Evolutionary conservation across 2,329 filamentous ascomycete species (phyloP).

Genomic region (Lojkania enalia): DNA sequence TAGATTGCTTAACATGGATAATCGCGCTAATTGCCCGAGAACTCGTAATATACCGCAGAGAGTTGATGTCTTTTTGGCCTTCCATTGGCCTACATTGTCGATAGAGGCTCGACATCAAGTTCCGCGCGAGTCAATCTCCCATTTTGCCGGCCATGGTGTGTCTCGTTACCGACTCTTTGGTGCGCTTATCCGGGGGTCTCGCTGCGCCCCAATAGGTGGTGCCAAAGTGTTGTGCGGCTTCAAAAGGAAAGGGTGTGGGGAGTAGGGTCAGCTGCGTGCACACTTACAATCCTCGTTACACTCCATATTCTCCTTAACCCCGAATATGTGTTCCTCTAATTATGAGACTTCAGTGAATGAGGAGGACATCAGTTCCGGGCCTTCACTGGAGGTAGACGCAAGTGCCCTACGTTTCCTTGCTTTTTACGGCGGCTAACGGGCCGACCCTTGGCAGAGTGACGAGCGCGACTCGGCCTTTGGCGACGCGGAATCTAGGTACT

Average conservation of each 20-base stretch:
- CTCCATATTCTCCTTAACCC: neutral
- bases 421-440: constrained; percentile 13
- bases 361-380: constrained; percentile 16
- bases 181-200: neutral
- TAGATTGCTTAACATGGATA: constrained; percentile 2
- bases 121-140: neutral
- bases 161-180: neutral
- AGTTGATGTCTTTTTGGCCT: too few species aligned
- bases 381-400: constrained; percentile 34
- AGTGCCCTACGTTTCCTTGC: constrained; percentile 6
- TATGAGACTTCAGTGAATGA: constrained; percentile 8
- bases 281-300: neutral
- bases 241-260: neutral
- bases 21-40: too few species aligned
- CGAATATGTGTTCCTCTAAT: constrained; percentile 1
- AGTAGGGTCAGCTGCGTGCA: neutral
- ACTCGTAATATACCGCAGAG: neutral
- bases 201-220: neutral
- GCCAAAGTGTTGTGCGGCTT: neutral
- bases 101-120: too few species aligned
- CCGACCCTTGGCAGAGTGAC: constrained; percentile 24
- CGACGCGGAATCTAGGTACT: constrained; percentile 20
- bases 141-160: neutral
- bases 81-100: too few species aligned
- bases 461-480: constrained; percentile 35